Evolutionary conservation across 176 grass and related monocot species (phyloP), one percentile per base, ranked within the genome.

Genomic region (Oropetium thomaeum): DNA sequence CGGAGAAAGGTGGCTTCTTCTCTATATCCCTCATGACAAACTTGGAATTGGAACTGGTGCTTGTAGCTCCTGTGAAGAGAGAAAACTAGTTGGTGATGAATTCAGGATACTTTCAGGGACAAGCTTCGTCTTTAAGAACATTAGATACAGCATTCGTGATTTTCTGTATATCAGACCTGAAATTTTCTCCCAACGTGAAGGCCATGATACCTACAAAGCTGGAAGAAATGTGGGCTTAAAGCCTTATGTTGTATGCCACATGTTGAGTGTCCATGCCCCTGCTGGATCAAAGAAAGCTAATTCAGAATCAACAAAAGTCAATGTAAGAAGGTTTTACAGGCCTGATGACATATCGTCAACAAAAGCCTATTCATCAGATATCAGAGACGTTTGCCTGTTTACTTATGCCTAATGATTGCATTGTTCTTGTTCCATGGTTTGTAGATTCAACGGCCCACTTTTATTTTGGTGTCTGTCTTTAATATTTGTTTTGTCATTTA

Each of bases 171-270:
- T 96, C 30, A 88, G 70, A 63, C 87, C 92, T 81, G 87, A 99
- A 14, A 96, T 90, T 88, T 86, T 96, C 57, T 69, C 73, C 43
- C 80, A 87, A 53, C 74, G 70, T 7, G 85, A 88, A 34, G 91
- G 67, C 78, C 85, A 62, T 84, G 89, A 76, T 27, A 92, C 87
- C 59, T 90, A 67, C 66, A 99, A 99, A 68, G 61, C 79, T 83
- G 87, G 96, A 10, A 85, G 96, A 84, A 99, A 99, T 80, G 89
- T 99, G 28, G 92, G 96, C 61, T 83, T 99, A 78, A 99, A 81
- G 69, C 88, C 96, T 53, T 96, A 92, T 78, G 82, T 72, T 58
- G 66, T 99, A 52, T 99, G 96, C 70, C 92, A 89, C 86, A 66
- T 99, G 30, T 47, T 99, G 49, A 79, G 84, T 57, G 74, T 95